These are phyloP conservation scores for Fusarium clavum DNA, from an alignment of 2,329 filamentous ascomycete genomes.

Conservation along the genomic window DNA sequence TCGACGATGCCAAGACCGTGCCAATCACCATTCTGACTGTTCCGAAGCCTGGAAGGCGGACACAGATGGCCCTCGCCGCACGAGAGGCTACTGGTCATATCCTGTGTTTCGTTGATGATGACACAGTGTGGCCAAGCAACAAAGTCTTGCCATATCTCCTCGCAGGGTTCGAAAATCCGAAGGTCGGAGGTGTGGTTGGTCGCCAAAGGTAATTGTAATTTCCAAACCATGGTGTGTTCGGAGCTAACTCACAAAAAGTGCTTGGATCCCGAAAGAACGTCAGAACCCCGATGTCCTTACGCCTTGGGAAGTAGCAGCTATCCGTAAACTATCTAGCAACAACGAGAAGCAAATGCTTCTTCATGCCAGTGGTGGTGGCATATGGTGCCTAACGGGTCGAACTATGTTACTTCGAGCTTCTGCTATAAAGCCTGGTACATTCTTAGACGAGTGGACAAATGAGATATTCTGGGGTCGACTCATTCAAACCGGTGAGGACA, in stretches of 20 bases:
- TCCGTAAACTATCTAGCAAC: neutral
- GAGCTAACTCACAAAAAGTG: neutral
- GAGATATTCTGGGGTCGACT: neutral
- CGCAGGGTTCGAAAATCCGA: neutral
- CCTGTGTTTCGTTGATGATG: neutral
- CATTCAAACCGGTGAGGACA: neutral
- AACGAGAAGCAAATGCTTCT: neutral
- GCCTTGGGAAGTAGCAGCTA: neutral
- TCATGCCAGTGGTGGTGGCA: neutral
- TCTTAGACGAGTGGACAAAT: neutral
- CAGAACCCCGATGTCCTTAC: neutral
- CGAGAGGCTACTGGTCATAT: neutral
- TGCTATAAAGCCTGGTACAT: neutral
- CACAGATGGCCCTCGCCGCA: too few species aligned
- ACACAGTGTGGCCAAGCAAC: neutral
- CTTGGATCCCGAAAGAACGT: neutral
- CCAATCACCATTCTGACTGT: too few species aligned
- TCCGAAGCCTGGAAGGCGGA: too few species aligned
- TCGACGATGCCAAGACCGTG: too few species aligned
- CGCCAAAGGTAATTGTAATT: neutral
- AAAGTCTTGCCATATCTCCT: neutral
- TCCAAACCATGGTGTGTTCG: too few species aligned
- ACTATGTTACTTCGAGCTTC: neutral
- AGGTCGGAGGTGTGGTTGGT: neutral
- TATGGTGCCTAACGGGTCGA: neutral